A percentile compares a stretch with the other conserved stretches of the same genome.
Conservation (phyloP, 345 rosid genomes). For the Physaria fendleri region DNA sequence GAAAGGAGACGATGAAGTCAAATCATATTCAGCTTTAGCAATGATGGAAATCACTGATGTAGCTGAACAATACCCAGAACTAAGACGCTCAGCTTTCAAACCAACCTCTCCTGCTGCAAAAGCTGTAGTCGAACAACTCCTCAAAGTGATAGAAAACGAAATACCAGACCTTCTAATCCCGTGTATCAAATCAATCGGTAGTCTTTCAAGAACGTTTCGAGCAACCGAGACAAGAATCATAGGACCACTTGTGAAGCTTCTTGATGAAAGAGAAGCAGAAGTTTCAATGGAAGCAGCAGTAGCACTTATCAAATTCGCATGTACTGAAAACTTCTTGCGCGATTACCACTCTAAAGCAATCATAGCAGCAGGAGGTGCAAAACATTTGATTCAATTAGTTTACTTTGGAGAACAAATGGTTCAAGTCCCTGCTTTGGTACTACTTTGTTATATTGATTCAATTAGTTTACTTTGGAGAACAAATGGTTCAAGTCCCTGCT, state of each 20-base stretch:
- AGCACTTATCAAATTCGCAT: conserved; percentile 57
- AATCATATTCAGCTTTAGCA: conserved; percentile 57
- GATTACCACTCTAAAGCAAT: conserved; percentile 57
- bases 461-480: conserved; percentile 57
- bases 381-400: conserved; percentile 51
- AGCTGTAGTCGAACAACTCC: conserved; percentile 62
- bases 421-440: conserved; percentile 49
- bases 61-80: conserved; percentile 52
- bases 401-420: conserved; percentile 64
- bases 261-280: conserved; percentile 58
- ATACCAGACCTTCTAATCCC: conserved; percentile 46
- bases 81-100: conserved; percentile 62
- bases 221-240: conserved; percentile 60
- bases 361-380: conserved; percentile 51
- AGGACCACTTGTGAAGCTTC: conserved; percentile 57
- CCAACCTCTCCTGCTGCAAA: conserved; percentile 66
- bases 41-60: conserved; percentile 70
- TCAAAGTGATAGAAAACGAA: conserved; percentile 45
- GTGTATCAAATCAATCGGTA: conserved; percentile 57
- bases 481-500: conserved; percentile 55
- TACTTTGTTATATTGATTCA: conserved; percentile 44
- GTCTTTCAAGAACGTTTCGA: conserved; percentile 72
- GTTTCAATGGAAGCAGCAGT: conserved; percentile 49
- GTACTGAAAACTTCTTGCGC: conserved; percentile 49
- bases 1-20: conserved; percentile 56